These are phyloP conservation scores for Penicillium desertorum DNA, from an alignment of 495 filamentous ascomycete genomes.

Conservation along the genomic window DNA sequence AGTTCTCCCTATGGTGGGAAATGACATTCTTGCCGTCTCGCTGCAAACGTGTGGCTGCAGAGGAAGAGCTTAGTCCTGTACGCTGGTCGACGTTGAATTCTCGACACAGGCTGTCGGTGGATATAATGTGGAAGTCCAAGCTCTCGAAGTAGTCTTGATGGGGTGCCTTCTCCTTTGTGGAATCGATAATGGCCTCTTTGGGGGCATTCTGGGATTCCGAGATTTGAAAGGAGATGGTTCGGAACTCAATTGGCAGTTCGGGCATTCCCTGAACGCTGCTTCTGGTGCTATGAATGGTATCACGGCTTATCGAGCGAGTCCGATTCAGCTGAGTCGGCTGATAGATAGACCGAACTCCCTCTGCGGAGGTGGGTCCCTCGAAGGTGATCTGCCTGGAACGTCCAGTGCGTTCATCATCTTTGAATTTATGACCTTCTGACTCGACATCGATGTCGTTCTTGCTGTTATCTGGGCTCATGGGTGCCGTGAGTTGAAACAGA, in stretches of 20 bases:
- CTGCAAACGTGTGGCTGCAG: constrained; percentile 45
- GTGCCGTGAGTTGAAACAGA: constrained; percentile 17
- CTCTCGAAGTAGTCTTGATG: constrained; percentile 45
- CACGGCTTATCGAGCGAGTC: constrained; percentile 27
- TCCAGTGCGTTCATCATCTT: constrained; percentile 20
- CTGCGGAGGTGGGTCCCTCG: constrained; percentile 19
- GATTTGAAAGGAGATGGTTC: constrained; percentile 47
- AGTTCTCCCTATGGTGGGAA: constrained; percentile 56
- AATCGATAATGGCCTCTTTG: constrained; percentile 19
- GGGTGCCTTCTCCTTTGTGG: constrained; percentile 28
- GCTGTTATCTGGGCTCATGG: constrained; percentile 6
- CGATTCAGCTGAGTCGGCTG: constrained; percentile 21
- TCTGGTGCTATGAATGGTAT: constrained; percentile 22
- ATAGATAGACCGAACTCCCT: constrained; percentile 26
- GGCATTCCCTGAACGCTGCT: constrained; percentile 19
- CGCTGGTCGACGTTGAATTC: constrained; percentile 36
- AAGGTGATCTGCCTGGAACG: constrained; percentile 26
- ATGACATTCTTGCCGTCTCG: constrained; percentile 63
- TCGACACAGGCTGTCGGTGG: constrained; percentile 29
- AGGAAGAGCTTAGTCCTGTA: constrained; percentile 28
- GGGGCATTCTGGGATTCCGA: constrained; percentile 40
- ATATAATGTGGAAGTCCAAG: constrained; percentile 40
- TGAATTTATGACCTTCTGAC: constrained; percentile 13
- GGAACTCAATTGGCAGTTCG: constrained; percentile 46
- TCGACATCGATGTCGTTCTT: constrained; percentile 25